These are phyloP conservation scores for Lactifluus piperatus DNA, from an alignment of 768 basidiomycete species.

Conservation along the genomic window DNA sequence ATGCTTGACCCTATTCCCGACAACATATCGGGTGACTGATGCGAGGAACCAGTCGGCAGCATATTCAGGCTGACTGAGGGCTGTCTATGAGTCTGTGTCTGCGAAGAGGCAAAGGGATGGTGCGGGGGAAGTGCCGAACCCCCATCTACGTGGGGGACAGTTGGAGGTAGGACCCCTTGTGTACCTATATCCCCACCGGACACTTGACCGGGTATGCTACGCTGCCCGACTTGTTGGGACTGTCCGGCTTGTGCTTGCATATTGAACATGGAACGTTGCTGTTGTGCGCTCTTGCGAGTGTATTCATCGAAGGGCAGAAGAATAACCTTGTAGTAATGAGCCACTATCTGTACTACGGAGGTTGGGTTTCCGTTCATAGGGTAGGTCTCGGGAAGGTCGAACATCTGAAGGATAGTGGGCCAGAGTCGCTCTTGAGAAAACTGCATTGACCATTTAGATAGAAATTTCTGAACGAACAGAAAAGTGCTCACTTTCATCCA, in stretches of 20 bases:
- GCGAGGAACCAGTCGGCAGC: constrained; percentile 4
- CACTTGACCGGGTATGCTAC: constrained; percentile 19
- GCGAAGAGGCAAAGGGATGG: constrained; percentile 8
- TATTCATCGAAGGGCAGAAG: constrained; percentile 65
- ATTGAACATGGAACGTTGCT: constrained; percentile 43
- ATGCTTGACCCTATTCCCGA: constrained; percentile 7
- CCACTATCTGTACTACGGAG: constrained; percentile 43
- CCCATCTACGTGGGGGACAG: constrained; percentile 11
- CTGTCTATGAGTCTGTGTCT: constrained; percentile 7
- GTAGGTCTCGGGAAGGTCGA: constrained; percentile 31
- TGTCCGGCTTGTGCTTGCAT: constrained; percentile 33
- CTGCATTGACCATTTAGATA: constrained; percentile 5
- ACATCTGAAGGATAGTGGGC: constrained; percentile 31
- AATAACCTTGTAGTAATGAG: constrained; percentile 52
- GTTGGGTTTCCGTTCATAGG: constrained; percentile 30
- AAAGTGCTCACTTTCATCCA: constrained; percentile 41
- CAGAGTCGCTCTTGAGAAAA: constrained; percentile 17
- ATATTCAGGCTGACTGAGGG: constrained; percentile 3
- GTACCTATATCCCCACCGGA: constrained; percentile 12
- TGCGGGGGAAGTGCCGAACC: background rate
- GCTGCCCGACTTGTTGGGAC: constrained; percentile 21
- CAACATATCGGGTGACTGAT: constrained; percentile 14
- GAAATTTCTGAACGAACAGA: constrained; percentile 1
- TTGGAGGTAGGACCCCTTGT: constrained; percentile 11
- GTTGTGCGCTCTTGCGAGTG: constrained; percentile 54